Evolutionary conservation across 257 asterid species (phyloP).

Genomic region (Lavandula angustifolia): DNA sequence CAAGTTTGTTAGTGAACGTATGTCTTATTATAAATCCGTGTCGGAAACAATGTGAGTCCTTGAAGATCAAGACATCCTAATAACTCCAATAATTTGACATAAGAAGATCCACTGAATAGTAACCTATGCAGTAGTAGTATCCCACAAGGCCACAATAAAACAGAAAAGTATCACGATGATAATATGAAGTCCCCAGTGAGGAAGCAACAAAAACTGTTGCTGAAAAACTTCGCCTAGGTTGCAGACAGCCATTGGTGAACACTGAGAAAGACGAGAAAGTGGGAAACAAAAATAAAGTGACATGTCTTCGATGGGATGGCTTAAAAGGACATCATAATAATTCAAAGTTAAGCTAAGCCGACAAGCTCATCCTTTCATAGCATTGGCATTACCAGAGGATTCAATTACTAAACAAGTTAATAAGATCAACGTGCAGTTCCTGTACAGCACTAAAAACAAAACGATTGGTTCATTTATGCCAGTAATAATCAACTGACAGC

Average conservation of each 20-base stretch:
- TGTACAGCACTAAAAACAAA: not conserved
- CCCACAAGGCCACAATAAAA: not conserved
- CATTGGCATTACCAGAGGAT: not conserved
- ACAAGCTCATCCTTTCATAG: not conserved
- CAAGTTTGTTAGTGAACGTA: conserved; percentile 5
- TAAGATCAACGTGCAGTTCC: not conserved
- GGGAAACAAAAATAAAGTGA: not conserved
- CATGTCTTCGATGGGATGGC: not conserved
- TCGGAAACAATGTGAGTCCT: conserved; percentile 7
- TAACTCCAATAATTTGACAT: not conserved
- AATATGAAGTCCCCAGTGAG: not conserved
- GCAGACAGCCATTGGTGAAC: not conserved
- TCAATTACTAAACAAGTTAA: not conserved
- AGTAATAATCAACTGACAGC: too few relatives aligned
- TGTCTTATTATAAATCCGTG: conserved; percentile 8
- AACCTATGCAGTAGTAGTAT: not conserved
- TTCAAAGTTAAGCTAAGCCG: not conserved
- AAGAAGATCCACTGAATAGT: not conserved
- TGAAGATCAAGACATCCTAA: conserved; percentile 19
- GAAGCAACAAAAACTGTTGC: not conserved
- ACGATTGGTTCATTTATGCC: not conserved
- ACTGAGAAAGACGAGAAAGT: not conserved
- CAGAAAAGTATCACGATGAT: not conserved
- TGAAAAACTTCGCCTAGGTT: not conserved
- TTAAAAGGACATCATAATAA: not conserved